Evolutionary conservation across 768 basidiomycete species (phyloP).

Genomic region (Asterophora parasitica): DNA sequence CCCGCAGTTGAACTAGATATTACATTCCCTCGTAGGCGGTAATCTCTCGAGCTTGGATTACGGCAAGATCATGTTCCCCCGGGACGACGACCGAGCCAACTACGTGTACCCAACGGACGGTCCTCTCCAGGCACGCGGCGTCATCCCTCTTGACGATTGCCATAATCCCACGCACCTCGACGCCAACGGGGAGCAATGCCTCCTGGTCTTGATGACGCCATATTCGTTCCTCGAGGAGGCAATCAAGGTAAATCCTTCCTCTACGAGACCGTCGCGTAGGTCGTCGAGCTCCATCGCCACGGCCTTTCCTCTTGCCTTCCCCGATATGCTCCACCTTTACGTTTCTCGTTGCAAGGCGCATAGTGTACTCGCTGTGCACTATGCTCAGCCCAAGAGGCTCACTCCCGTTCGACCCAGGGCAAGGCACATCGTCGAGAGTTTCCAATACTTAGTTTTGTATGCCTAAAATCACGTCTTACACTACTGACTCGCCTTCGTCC

Average conservation of each 20-base stretch:
- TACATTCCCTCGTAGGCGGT: conserved; percentile 14
- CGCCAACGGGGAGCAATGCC: conserved; percentile 19
- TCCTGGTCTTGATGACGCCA: conserved; percentile 31
- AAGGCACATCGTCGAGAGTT: no score
- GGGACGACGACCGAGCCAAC: conserved; percentile 12
- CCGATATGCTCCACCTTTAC: no score
- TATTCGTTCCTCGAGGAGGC: conserved; percentile 24
- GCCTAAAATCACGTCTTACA: no score
- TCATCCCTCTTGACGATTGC: conserved; percentile 25
- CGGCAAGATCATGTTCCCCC: conserved; percentile 21
- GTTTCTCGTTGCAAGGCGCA: no score
- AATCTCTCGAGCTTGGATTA: conserved; percentile 20
- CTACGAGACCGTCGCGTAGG: not conserved
- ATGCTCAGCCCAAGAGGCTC: no score
- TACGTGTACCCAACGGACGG: conserved; percentile 21
- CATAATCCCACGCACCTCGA: conserved; percentile 23
- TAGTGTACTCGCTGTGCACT: no score
- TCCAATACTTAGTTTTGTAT: no score
- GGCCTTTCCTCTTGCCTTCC: no score
- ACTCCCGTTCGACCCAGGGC: no score
- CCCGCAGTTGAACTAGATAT: not conserved
- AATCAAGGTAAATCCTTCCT: conserved; percentile 20
- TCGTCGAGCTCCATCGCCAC: no score
- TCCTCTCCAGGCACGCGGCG: conserved; percentile 22
- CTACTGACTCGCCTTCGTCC: no score